Percentiles rank a stretch among this genome's conserved stretches.
These are phyloP conservation scores for Tilletia walkeri DNA, from an alignment of 1,284 basidiomycete genomes.

Conservation along the genomic window DNA sequence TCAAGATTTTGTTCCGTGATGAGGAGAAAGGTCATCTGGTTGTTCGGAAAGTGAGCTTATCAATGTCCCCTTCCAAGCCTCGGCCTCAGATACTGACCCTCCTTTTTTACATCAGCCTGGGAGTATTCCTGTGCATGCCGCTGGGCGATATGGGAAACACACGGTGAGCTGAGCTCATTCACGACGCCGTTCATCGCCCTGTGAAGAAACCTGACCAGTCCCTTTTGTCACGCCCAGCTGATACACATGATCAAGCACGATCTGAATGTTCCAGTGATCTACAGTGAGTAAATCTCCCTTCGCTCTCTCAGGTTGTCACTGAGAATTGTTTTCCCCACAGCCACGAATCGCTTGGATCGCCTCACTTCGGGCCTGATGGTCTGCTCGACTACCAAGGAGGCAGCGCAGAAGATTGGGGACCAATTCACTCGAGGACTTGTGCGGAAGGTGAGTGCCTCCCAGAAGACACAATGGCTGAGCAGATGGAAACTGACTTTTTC, in stretches of 20 bases:
- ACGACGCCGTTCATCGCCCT: not conserved
- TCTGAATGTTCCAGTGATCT: constrained; percentile 76
- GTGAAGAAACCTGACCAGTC: constrained; percentile 36
- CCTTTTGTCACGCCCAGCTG: constrained; percentile 55
- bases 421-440: constrained; percentile 68
- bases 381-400: constrained; percentile 72
- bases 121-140: constrained; percentile 52
- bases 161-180: constrained; percentile 24
- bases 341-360: constrained; percentile 89
- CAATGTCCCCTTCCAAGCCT: not conserved
- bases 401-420: constrained; percentile 67
- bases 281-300: constrained; percentile 64
- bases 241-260: constrained; percentile 83
- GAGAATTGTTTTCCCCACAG: constrained; percentile 52
- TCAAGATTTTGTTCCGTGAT: constrained; percentile 77
- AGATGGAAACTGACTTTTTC: too few species aligned
- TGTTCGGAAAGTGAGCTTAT: constrained; percentile 61
- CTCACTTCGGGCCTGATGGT: constrained; percentile 97
- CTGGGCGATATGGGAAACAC: constrained; percentile 46
- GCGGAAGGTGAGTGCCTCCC: constrained; percentile 58
- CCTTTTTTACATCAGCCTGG: constrained; percentile 30
- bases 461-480: too few species aligned
- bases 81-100: too few species aligned
- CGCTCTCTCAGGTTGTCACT: constrained; percentile 6
- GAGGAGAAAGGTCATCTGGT: constrained; percentile 78